phyloP scores from a whole-genome alignment of 129 eudicot species.

The Rutidosis leptorrhynchoides region DNA sequence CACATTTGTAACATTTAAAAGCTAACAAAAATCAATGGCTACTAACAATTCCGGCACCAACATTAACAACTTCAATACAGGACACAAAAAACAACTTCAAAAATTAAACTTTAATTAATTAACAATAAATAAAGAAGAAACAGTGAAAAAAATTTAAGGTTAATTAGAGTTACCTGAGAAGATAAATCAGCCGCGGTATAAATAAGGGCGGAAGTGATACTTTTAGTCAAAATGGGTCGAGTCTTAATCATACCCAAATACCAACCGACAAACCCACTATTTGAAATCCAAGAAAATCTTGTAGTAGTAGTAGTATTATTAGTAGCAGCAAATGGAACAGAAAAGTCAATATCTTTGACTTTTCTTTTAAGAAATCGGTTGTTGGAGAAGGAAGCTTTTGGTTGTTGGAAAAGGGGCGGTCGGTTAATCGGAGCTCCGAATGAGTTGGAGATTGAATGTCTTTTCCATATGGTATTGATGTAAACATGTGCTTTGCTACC shows the following conservation, averaged over 20 bases:
- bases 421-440: conserved; percentile 2
- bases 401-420: conserved; percentile 15
- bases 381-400: background rate
- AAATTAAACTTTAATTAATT: background rate
- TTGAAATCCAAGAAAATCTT: conserved; percentile 26
- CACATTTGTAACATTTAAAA: background rate
- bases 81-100: background rate
- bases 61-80: background rate
- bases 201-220: conserved; percentile 63
- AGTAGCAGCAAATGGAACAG: conserved; percentile 26
- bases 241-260: conserved; percentile 68
- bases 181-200: conserved; percentile 82
- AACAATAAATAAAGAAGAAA: background rate
- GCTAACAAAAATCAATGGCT: background rate
- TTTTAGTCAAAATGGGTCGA: conserved; percentile 79
- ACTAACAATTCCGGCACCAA: background rate
- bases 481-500: background rate
- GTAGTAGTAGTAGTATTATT: conserved; percentile 26
- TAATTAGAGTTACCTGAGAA: conserved; percentile 57
- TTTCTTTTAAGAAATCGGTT: conserved; percentile 18
- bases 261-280: conserved; percentile 58
- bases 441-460: background rate
- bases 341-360: conserved; percentile 32
- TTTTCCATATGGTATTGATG: background rate
- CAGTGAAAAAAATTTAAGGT: background rate